phyloP scores from a whole-genome alignment of 1,284 basidiomycete genomes.

The Xerocomus nothofagi region DNA sequence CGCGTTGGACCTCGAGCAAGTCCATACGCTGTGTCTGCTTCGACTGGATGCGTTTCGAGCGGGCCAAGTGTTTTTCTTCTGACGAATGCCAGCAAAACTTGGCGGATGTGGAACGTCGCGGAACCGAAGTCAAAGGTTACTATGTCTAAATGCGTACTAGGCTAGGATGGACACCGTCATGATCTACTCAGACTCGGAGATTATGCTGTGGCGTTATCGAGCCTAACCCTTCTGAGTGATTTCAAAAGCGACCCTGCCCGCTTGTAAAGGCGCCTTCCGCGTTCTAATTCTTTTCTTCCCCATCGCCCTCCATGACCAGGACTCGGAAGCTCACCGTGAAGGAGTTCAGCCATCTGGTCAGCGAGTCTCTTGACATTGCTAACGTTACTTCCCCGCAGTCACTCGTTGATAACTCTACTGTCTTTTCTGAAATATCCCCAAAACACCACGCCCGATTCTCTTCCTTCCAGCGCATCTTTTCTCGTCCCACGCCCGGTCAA shows the following conservation, averaged over 20 bases:
- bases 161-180: conserved; percentile 4
- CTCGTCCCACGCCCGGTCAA: conserved; percentile 24
- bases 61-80: not conserved
- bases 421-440: conserved; percentile 19
- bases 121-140: not conserved
- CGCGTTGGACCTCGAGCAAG: not conserved
- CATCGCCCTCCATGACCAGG: conserved; percentile 27
- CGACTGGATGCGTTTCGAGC: not conserved
- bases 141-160: not conserved
- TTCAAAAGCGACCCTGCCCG: conserved; percentile 23
- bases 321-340: conserved; percentile 31
- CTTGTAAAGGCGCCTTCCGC: too few relatives aligned
- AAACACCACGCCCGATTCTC: conserved; percentile 19
- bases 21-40: not conserved
- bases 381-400: conserved; percentile 14
- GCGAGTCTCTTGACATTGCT: conserved; percentile 33
- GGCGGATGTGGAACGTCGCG: too few relatives aligned
- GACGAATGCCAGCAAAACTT: too few relatives aligned
- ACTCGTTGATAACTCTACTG: conserved; percentile 25
- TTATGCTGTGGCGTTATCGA: too few relatives aligned
- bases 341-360: conserved; percentile 37
- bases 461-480: conserved; percentile 34
- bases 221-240: not conserved
- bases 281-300: not conserved
- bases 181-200: too few relatives aligned